Base-by-base conservation (phyloP, 2,329 filamentous ascomycete genomes). In the Eutypa lata region DNA sequence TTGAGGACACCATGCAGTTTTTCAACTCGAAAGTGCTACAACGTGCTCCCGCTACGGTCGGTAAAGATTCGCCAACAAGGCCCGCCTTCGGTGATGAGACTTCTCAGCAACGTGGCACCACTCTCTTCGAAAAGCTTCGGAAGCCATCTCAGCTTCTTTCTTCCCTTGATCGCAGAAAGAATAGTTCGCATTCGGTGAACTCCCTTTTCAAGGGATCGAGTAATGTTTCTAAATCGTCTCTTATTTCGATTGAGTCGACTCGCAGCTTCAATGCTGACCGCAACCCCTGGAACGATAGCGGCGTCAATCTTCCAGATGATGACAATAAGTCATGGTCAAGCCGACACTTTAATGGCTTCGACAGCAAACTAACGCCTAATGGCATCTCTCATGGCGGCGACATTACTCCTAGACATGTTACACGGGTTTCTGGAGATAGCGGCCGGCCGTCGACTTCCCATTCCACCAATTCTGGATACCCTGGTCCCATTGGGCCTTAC, bases 251-350 rank as follows among this genome's bases (percentile, higher is more conserved):
- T 71, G 93, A 97, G 74, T 97, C 92, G 47, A 91, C 91, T 35
- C 89, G 93, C 68, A 96, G 91, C 76, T 87, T 87, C 71, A 86
- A 87, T 58, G 91, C 91, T 62, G 95, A 96, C 72, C 89, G 92
- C 72, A 96, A 97, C 74, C 92, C 92, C 57, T 97, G 93, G 93
- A 97, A 97, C 71, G 93, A 97, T 71, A 96, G 91, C 67, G 93
- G 92, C 65, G 91, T 97, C 68, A 97, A 97, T 70, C 84, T 97
- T 61, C 81, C 89, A 57, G 93, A 97, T 65, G 91, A 96, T 59
- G 91, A 97, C 62, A 75, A 69, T 60, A 83, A 84, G 69, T 80
- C 81, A 38, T 87, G 84, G 83, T 73, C 79, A 49, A 74, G 74
- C 49, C 83, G 84, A 59, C 83, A 83, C 62, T 82, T 86, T 65